These are phyloP conservation scores for Stenogyne calaminthoides DNA, from an alignment of 305 asterid species.

Conservation along the genomic window DNA sequence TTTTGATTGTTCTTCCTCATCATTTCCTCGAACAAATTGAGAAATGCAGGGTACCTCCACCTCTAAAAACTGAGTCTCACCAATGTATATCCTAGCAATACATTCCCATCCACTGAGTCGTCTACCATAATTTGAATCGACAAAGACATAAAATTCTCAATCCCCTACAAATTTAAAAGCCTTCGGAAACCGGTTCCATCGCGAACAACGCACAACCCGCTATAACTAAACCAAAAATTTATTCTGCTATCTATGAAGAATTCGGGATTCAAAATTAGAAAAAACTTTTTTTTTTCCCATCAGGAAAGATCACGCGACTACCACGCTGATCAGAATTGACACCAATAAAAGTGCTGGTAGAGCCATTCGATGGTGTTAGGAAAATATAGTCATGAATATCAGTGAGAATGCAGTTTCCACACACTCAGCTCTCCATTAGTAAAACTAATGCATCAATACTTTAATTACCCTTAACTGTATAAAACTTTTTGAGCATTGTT, in stretches of 20 bases:
- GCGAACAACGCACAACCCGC: neutral
- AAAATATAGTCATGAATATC: constrained; percentile 46
- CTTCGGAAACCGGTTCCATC: neutral
- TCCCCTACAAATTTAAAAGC: constrained; percentile 50
- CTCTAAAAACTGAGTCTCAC: constrained; percentile 76
- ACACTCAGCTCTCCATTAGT: constrained; percentile 50
- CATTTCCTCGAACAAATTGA: constrained; percentile 32
- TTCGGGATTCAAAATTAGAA: neutral
- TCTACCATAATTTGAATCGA: constrained; percentile 79
- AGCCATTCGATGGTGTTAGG: constrained; percentile 47
- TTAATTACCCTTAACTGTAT: too few relatives aligned
- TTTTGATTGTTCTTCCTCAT: constrained; percentile 11
- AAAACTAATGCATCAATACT: too few relatives aligned
- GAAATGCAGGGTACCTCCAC: constrained; percentile 54
- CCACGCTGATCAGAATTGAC: constrained; percentile 50
- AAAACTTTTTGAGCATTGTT: too few relatives aligned
- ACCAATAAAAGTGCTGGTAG: constrained; percentile 63
- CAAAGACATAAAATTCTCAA: constrained; percentile 61
- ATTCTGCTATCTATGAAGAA: neutral
- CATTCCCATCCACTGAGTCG: constrained; percentile 79
- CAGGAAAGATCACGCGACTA: constrained; percentile 59
- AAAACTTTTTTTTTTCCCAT: constrained; percentile 60
- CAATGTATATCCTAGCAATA: constrained; percentile 64
- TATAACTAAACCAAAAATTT: neutral
- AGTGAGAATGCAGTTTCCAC: constrained; percentile 54